Evolutionary conservation across 2,329 filamentous ascomycete species (phyloP).

Genomic region (Paecilomyces fulvus): DNA sequence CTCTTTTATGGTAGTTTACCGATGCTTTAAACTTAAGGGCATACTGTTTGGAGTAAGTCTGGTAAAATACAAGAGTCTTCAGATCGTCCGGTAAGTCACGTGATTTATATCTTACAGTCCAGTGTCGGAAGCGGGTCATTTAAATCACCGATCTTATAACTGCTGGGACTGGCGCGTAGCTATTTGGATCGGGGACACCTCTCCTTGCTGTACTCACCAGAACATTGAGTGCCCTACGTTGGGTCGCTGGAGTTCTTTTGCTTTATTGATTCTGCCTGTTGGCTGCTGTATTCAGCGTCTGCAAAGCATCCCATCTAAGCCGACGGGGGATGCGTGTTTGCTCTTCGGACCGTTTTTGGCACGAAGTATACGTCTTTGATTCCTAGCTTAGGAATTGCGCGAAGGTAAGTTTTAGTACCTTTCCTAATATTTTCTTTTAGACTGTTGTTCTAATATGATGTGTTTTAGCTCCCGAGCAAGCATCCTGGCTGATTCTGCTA

Average conservation of each 20-base stretch:
- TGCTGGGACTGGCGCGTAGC: not conserved
- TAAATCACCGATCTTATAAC: not conserved
- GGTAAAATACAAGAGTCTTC: too few relatives aligned
- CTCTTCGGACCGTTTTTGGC: not conserved
- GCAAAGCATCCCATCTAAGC: not conserved
- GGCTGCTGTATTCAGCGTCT: not conserved
- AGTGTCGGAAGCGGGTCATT: not conserved
- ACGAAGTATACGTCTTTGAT: not conserved
- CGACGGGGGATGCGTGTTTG: not conserved
- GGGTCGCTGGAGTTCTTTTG: not conserved
- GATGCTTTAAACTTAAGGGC: too few relatives aligned
- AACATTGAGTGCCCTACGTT: not conserved
- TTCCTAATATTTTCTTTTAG: not conserved
- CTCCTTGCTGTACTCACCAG: not conserved
- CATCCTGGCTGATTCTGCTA: not conserved
- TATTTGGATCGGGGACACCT: not conserved
- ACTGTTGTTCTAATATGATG: slow-evolving; percentile 1
- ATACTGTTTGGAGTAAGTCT: too few relatives aligned
- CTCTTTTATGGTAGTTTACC: too few relatives aligned
- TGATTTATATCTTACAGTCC: not conserved
- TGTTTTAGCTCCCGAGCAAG: not conserved
- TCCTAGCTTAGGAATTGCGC: not conserved
- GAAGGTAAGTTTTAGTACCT: not conserved
- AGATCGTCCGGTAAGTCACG: not conserved
- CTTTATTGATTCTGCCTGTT: not conserved